These are phyloP conservation scores for Apiospora marii DNA, from an alignment of 2,329 filamentous ascomycete genomes.

Conservation along the genomic window DNA sequence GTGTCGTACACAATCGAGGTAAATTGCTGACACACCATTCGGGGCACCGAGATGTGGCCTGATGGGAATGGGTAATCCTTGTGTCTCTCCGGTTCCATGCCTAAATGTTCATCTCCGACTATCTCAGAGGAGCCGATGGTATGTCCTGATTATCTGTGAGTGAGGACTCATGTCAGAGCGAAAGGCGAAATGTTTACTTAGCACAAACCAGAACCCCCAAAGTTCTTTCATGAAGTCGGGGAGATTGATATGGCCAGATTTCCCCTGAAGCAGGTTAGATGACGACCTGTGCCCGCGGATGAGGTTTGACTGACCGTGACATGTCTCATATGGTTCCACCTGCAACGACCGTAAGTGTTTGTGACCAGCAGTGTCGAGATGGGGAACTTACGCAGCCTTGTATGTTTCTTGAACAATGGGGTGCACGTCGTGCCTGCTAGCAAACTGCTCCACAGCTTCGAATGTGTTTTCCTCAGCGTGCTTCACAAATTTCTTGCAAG, in stretches of 20 bases:
- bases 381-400: constrained; percentile 37
- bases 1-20: constrained; percentile 38
- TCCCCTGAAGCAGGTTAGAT: constrained; percentile 33
- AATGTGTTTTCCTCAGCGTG: constrained; percentile 47
- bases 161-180: background rate
- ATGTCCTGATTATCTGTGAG: constrained; percentile 46
- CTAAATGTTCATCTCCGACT: constrained; percentile 49
- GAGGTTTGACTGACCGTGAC: constrained; percentile 10
- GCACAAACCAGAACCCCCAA: constrained; percentile 56
- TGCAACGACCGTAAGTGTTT: constrained; percentile 5
- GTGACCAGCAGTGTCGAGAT: too few relatives aligned
- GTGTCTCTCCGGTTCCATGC: constrained; percentile 47
- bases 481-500: constrained; percentile 43
- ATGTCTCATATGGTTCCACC: constrained; percentile 28
- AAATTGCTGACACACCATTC: constrained; percentile 44
- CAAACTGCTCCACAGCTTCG: constrained; percentile 41
- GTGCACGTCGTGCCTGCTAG: constrained; percentile 40
- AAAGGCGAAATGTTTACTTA: constrained; percentile 45
- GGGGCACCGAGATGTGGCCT: constrained; percentile 43
- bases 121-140: constrained; percentile 54
- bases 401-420: constrained; percentile 43
- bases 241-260: constrained; percentile 38
- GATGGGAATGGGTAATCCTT: constrained; percentile 46
- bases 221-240: constrained; percentile 49
- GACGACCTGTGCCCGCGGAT: constrained; percentile 34